Evolutionary conservation across 2,329 filamentous ascomycete genomes (phyloP).

Genomic region (Cladophialophora psammophila): DNA sequence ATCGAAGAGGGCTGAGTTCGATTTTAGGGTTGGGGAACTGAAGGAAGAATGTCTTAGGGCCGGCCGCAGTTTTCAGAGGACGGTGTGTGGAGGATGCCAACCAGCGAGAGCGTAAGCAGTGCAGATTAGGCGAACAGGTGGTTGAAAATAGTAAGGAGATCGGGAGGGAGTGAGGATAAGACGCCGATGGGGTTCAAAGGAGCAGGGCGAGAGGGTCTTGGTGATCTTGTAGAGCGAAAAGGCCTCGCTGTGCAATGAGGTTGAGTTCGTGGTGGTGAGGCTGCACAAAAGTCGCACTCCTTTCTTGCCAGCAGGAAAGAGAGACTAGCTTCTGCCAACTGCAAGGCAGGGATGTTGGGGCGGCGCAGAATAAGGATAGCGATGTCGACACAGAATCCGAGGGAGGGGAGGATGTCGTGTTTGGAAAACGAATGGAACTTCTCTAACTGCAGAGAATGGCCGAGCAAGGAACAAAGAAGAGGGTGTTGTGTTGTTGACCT

Average conservation of each 20-base stretch:
- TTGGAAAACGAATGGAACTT: slow-evolving; percentile 27
- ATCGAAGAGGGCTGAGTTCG: slow-evolving; percentile 12
- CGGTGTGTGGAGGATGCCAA: slow-evolving; percentile 63
- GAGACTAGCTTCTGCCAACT: slow-evolving; percentile 19
- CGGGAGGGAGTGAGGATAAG: slow-evolving; percentile 16
- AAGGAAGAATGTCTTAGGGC: slow-evolving; percentile 9
- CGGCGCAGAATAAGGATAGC: background rate
- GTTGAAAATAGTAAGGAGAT: slow-evolving; percentile 21
- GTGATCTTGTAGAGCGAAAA: slow-evolving; percentile 1
- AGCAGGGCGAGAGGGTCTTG: background rate
- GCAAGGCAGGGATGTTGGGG: slow-evolving; percentile 8
- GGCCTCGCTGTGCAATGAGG: background rate
- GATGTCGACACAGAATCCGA: background rate
- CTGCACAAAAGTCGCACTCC: slow-evolving; percentile 29
- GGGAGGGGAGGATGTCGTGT: slow-evolving; percentile 5
- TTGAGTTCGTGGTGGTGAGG: slow-evolving; percentile 16
- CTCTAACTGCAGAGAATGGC: slow-evolving; percentile 4
- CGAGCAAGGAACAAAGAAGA: slow-evolving; percentile 24
- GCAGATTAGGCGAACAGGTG: slow-evolving; percentile 25
- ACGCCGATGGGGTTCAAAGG: slow-evolving; percentile 4
- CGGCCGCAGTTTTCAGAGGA: slow-evolving; percentile 47
- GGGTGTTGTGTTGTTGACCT: background rate
- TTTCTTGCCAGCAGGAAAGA: slow-evolving; percentile 39
- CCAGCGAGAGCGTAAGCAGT: slow-evolving; percentile 23
- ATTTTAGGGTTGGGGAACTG: slow-evolving; percentile 13